Evolutionary conservation across 164 flowering plant genomes (phyloP).

Genomic region (Magnolia kwangsiensis): DNA sequence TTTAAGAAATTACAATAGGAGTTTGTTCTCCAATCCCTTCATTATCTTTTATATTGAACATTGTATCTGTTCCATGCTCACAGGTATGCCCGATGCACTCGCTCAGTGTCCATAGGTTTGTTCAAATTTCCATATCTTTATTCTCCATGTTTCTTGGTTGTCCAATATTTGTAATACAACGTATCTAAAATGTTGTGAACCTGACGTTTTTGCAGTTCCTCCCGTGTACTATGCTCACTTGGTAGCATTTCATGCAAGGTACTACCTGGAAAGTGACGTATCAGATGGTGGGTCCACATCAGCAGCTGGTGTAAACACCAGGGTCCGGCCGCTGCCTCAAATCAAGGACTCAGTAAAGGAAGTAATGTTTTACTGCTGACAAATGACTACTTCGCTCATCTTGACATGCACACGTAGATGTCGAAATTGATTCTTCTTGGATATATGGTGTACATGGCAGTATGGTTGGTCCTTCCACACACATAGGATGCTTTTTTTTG

Average conservation of each 20-base stretch:
- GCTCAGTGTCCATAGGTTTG: conserved; percentile 83
- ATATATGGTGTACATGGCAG: too few relatives aligned
- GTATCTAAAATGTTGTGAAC: neutral
- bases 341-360: conserved; percentile 56
- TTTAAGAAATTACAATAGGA: neutral
- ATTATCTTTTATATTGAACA: neutral
- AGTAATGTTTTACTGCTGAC: conserved; percentile 77
- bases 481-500: too few relatives aligned
- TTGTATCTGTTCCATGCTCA: neutral
- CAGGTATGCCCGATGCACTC: conserved; percentile 74
- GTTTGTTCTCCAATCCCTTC: neutral
- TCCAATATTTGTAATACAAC: neutral
- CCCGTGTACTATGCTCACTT: conserved; percentile 87
- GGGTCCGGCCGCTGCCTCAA: conserved; percentile 37
- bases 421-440: too few relatives aligned
- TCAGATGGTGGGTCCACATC: conserved; percentile 39
- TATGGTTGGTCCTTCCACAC: too few relatives aligned
- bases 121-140: neutral
- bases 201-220: conserved; percentile 53
- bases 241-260: conserved; percentile 70
- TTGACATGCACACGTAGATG: too few relatives aligned
- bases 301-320: conserved; percentile 11
- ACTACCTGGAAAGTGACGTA: conserved; percentile 48
- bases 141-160: neutral
- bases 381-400: too few relatives aligned